Evolutionary conservation across 163 green algal species (phyloP).

Genomic region (Prototheca cutis): DNA sequence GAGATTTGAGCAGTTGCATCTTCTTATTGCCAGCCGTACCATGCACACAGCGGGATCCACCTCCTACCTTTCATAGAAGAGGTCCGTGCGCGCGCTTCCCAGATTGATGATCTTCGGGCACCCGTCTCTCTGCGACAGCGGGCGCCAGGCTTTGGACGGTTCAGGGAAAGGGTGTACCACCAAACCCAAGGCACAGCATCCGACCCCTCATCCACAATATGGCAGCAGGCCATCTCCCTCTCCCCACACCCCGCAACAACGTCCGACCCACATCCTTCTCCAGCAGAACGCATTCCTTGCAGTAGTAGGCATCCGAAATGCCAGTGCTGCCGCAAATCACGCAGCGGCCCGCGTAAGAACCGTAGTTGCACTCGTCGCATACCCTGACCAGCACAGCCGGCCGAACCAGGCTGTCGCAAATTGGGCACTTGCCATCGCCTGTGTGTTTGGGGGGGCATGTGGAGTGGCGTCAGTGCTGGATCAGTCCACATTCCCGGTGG

Average conservation of each 20-base stretch:
- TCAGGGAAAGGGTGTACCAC: too few relatives aligned
- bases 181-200: not conserved
- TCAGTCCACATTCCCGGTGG: not conserved
- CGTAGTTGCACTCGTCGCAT: constrained; percentile 99
- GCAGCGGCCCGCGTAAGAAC: constrained; percentile 84
- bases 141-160: too few relatives aligned
- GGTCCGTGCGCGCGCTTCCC: constrained; percentile 86
- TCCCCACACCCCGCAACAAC: too few relatives aligned
- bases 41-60: too few relatives aligned
- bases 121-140: constrained; percentile 76
- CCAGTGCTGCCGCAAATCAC: constrained; percentile 93
- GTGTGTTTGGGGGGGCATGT: not conserved
- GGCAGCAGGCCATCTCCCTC: too few relatives aligned
- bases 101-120: constrained; percentile 99
- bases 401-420: constrained; percentile 95
- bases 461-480: not conserved
- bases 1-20: too few relatives aligned
- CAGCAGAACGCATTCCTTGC: constrained; percentile 94
- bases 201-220: not conserved
- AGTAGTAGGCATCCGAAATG: constrained; percentile 98
- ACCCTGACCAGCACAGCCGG: constrained; percentile 88
- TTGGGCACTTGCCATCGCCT: constrained; percentile 92
- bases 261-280: constrained; percentile 87
- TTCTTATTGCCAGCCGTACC: too few relatives aligned
- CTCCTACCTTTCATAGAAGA: constrained; percentile 80